Base-by-base conservation (phyloP, 2,329 filamentous ascomycete species). In the Fusarium verrucosum region DNA sequence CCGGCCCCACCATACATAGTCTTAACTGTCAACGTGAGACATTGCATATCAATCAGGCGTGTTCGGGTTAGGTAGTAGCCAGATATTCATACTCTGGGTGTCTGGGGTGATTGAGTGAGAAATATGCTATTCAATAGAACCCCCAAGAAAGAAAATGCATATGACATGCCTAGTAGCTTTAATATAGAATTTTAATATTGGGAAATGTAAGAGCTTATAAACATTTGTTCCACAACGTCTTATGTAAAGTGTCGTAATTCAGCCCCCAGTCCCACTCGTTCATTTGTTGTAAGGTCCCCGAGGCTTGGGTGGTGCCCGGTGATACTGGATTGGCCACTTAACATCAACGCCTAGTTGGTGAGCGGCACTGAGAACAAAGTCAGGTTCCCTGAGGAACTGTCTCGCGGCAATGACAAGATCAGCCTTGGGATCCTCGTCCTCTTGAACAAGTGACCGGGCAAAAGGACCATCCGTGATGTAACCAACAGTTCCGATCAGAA, bases 301-400 rank as follows among this genome's bases (percentile, higher is more conserved):
- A 13, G 37, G 59, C 43, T 64, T 66, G 10, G 63, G 63, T 7
- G 43, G 45, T 23, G 68, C 70, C n/a, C 65, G 58, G 10, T 66
- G 56, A 23, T 86, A 87, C 74, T 96, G 92, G 65, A 87, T 87
- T 1, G 92, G 86, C 85, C 89, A 89, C 69, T 89, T 81, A 7
- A 94, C 86, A 56, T 87, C 80, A 5, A 94, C 87, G 10, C 86
- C 87, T 28, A 96, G 79, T 65, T 92, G 85, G 60, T 91, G 84
- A 0, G 92, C 93, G 62, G 86, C 89, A 30, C 85, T 83, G 77
- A 92, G 87, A 10, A 92, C 89, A 73, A 93, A 87, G 56, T 91
- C 88, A 0, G 93, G 91, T 72, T 96, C 92, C 74, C 92, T 87
- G 78, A 96, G 82, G 77, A 95, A 95, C 72, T 90, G 89, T 53